These are phyloP conservation scores for Penicillium sp. DNA, from an alignment of 2,329 filamentous ascomycete species.

Conservation along the genomic window DNA sequence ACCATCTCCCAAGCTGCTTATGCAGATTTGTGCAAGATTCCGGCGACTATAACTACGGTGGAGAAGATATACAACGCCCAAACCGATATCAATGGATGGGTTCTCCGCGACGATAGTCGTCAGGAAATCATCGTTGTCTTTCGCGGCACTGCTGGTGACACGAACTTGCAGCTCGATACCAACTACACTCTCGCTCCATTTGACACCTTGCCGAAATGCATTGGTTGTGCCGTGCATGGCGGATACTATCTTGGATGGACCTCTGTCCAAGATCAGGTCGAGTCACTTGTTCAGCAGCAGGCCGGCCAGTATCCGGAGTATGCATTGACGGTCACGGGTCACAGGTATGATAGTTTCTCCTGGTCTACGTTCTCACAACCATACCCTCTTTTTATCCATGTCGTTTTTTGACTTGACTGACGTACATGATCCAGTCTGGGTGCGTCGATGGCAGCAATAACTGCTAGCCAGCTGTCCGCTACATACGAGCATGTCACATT, in stretches of 20 bases:
- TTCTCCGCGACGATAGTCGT: background rate
- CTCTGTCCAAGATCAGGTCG: background rate
- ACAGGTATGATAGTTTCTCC: background rate
- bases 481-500: background rate
- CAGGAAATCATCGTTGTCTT: background rate
- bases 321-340: background rate
- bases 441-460: background rate
- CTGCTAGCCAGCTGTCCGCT: background rate
- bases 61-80: background rate
- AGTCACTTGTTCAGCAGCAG: background rate
- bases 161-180: background rate
- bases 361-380: background rate
- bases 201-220: background rate
- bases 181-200: background rate
- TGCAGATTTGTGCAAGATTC: background rate
- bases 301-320: background rate
- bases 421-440: background rate
- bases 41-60: background rate
- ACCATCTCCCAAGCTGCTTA: background rate
- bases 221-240: background rate
- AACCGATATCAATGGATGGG: background rate
- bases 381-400: background rate
- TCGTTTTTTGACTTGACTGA: background rate
- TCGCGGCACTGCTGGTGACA: background rate
- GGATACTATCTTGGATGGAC: background rate